phyloP scores from a whole-genome alignment of 164 flowering plant genomes.

The Tinospora cordifolia region DNA sequence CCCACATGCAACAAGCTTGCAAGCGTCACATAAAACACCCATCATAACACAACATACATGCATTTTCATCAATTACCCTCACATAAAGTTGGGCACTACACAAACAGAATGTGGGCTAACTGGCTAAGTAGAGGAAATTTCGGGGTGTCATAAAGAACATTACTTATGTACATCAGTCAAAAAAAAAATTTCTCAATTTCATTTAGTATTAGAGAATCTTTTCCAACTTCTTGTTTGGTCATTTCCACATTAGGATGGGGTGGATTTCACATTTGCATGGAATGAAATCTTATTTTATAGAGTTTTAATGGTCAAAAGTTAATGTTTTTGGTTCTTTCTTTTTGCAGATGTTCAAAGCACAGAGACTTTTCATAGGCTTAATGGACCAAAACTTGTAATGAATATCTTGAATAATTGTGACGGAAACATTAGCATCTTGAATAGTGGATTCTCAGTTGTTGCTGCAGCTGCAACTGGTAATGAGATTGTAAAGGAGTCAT shows the following conservation, averaged over 20 bases:
- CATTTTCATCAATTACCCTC: too few species aligned
- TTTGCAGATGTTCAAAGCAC: conserved; percentile 66
- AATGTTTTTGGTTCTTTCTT: neutral
- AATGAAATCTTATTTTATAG: neutral
- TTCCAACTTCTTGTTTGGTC: too few species aligned
- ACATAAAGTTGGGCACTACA: too few species aligned
- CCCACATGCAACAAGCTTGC: too few species aligned
- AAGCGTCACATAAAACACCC: too few species aligned
- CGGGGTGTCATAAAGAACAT: too few species aligned
- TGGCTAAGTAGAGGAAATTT: too few species aligned
- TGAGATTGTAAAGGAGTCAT: conserved; percentile 75
- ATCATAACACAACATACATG: too few species aligned
- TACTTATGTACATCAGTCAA: too few species aligned
- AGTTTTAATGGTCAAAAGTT: neutral
- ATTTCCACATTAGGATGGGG: neutral
- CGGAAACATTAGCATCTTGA: conserved; percentile 38
- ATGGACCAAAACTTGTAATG: conserved; percentile 54
- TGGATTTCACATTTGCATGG: neutral
- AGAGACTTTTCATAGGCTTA: conserved; percentile 45
- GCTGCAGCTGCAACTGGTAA: conserved; percentile 84
- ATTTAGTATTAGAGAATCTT: too few species aligned
- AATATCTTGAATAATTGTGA: conserved; percentile 32
- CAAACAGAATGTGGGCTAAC: too few species aligned
- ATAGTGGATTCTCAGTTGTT: conserved; percentile 63
- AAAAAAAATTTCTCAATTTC: too few species aligned